Percentiles rank a stretch among this genome's conserved stretches.
Evolutionary conservation across 2,329 filamentous ascomycete species (phyloP).

Genomic region (Akanthomyces muscarius): DNA sequence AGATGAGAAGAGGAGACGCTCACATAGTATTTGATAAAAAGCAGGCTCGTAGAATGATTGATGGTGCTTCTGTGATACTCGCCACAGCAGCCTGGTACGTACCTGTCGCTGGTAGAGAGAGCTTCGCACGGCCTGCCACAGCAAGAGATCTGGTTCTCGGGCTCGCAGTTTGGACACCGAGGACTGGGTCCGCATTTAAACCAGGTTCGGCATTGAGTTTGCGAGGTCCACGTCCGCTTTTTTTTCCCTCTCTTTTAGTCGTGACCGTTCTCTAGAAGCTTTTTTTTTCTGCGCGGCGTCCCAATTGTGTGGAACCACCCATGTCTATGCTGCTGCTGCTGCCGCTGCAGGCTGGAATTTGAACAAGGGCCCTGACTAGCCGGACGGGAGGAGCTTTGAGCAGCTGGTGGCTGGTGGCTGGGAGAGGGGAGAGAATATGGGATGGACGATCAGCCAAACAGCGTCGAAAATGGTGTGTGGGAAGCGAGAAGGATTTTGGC

Average conservation of each 20-base stretch:
- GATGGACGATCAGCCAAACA: not conserved
- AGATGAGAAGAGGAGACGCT: constrained; percentile 4
- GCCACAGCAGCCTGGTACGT: not conserved
- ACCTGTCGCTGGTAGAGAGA: not conserved
- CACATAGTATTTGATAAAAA: not conserved
- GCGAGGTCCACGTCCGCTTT: constrained; percentile 10
- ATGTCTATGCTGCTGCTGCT: not conserved
- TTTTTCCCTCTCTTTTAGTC: not conserved
- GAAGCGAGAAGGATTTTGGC: not conserved
- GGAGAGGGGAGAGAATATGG: not conserved
- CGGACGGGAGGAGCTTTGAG: not conserved
- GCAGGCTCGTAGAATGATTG: not conserved
- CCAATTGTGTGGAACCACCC: constrained; percentile 10
- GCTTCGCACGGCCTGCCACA: not conserved
- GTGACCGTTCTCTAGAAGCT: not conserved
- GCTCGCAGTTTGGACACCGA: constrained; percentile 14
- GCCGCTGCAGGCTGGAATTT: not conserved
- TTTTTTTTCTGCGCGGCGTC: not conserved
- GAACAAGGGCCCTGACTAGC: constrained; percentile 13
- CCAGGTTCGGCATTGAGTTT: constrained; percentile 6
- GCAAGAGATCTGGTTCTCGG: constrained; percentile 6
- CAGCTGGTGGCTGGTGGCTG: not conserved
- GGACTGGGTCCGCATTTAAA: constrained; percentile 13
- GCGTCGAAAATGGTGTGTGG: not conserved
- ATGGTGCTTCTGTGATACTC: not conserved